These are phyloP conservation scores for Sclerotinia trifoliorum DNA, from an alignment of 2,329 filamentous ascomycete genomes.

Conservation along the genomic window DNA sequence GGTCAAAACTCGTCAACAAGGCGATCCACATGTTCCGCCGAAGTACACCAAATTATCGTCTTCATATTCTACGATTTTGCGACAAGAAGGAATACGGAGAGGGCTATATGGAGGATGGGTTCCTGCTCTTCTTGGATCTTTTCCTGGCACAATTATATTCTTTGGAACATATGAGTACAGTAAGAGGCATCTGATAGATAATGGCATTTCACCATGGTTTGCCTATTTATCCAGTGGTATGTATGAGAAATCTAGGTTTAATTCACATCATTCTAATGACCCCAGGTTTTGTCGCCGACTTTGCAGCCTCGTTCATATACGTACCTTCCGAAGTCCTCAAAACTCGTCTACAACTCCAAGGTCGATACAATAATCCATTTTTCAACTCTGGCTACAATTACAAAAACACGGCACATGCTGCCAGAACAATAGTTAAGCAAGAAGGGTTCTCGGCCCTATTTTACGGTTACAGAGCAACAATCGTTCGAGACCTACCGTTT, in stretches of 20 bases:
- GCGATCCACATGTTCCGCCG: slow-evolving; percentile 87
- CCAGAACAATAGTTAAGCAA: slow-evolving; percentile 75
- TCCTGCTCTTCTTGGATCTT: slow-evolving; percentile 86
- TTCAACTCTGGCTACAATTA: slow-evolving; percentile 98
- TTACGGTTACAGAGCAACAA: slow-evolving; percentile 94
- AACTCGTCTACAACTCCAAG: slow-evolving; percentile 93
- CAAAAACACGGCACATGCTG: slow-evolving; percentile 77
- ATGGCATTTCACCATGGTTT: slow-evolving; percentile 75
- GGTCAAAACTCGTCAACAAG: slow-evolving; percentile 96
- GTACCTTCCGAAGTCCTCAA: slow-evolving; percentile 98
- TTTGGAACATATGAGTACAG: slow-evolving; percentile 96
- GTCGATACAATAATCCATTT: slow-evolving; percentile 89
- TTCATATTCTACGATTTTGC: slow-evolving; percentile 88
- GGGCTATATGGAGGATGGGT: slow-evolving; percentile 93
- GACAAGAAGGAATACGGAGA: slow-evolving; percentile 82
- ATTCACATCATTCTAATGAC: not conserved
- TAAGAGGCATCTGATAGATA: slow-evolving; percentile 84
- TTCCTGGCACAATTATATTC: slow-evolving; percentile 90
- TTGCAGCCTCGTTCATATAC: slow-evolving; percentile 89
- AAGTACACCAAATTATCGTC: slow-evolving; percentile 89
- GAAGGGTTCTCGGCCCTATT: slow-evolving; percentile 88
- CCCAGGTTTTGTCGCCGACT: slow-evolving; percentile 84
- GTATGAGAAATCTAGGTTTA: slow-evolving; percentile 29
- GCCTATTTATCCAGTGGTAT: slow-evolving; percentile 83
- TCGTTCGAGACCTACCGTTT: slow-evolving; percentile 92